A percentile compares a stretch with the other conserved stretches of the same genome.
phyloP scores from a whole-genome alignment of 805 yeast genomes.

The Sungouiozyma ichnusensis region DNA sequence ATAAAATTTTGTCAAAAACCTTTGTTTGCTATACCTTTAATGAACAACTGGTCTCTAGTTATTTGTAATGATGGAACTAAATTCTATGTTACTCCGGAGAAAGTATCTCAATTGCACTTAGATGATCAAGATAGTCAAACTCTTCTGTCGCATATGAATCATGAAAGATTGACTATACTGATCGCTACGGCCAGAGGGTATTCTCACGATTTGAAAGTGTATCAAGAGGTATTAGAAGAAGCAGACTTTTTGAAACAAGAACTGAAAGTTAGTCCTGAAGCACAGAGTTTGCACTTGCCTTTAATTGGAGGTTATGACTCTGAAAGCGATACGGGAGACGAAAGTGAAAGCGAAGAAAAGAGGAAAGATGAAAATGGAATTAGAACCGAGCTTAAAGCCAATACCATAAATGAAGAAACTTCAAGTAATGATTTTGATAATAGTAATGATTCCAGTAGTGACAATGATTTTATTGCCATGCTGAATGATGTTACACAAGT shows the following conservation, averaged over 20 bases:
- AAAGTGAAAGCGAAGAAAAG: constrained; percentile 2
- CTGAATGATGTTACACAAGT: constrained; percentile 8
- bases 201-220: constrained; percentile 7
- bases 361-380: constrained; percentile 10
- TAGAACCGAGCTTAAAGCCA: constrained; percentile 1
- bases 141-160: constrained; percentile 23
- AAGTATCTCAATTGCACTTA: constrained; percentile 19
- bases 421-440: too few species aligned
- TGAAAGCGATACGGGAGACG: neutral
- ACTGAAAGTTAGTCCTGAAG: constrained; percentile 1
- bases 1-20: constrained; percentile 6
- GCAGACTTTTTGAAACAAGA: constrained; percentile 8
- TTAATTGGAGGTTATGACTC: neutral
- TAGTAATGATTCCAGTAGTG: neutral
- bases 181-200: constrained; percentile 20
- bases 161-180: constrained; percentile 16
- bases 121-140: constrained; percentile 24
- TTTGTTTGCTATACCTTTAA: constrained; percentile 11
- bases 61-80: constrained; percentile 34
- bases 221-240: constrained; percentile 12
- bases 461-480: neutral
- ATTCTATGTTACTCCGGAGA: constrained; percentile 29
- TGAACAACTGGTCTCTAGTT: constrained; percentile 34
- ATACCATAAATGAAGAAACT: neutral
- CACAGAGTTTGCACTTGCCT: neutral